Percentiles rank a stretch among this genome's conserved stretches.
Evolutionary conservation across 164 flowering plant species (phyloP).

Genomic region (Cinnamomum micranthum): DNA sequence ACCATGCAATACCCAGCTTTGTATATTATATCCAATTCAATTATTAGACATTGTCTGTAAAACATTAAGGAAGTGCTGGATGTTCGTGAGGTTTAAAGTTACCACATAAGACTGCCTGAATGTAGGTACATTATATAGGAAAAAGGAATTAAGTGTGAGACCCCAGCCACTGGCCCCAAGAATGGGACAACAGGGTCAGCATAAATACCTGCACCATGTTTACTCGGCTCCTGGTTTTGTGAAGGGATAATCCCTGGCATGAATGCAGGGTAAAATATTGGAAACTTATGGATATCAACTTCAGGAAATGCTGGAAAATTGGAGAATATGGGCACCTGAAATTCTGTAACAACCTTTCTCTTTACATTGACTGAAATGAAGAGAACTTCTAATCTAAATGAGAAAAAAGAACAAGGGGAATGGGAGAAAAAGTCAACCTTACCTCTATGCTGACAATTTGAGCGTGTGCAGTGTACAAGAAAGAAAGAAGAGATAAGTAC

Average conservation of each 20-base stretch:
- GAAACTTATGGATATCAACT: slow-evolving; percentile 54
- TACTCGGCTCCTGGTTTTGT: slow-evolving; percentile 55
- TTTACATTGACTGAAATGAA: too few relatives aligned
- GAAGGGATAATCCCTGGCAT: slow-evolving; percentile 44
- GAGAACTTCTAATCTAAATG: too few relatives aligned
- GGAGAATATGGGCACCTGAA: slow-evolving; percentile 25
- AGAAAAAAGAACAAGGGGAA: too few relatives aligned
- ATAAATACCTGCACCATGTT: slow-evolving; percentile 82
- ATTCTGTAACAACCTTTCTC: not conserved
- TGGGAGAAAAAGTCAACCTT: too few relatives aligned
- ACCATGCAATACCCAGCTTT: too few relatives aligned
- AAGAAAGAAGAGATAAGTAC: too few relatives aligned
- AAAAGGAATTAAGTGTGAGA: slow-evolving; percentile 78
- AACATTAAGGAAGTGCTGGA: too few relatives aligned
- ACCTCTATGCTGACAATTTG: too few relatives aligned
- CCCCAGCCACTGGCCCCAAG: slow-evolving; percentile 52
- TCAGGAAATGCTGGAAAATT: slow-evolving; percentile 17
- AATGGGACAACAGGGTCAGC: slow-evolving; percentile 71
- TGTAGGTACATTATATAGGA: slow-evolving; percentile 57
- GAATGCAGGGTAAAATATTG: slow-evolving; percentile 60
- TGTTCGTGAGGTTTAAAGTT: not conserved
- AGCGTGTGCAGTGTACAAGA: too few relatives aligned
- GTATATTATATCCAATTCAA: too few relatives aligned
- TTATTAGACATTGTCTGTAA: too few relatives aligned
- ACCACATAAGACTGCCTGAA: not conserved